Percentiles rank a stretch among this genome's conserved stretches.
Evolutionary conservation across 768 basidiomycete genomes (phyloP).

Genomic region (Pisolithus microcarpus): DNA sequence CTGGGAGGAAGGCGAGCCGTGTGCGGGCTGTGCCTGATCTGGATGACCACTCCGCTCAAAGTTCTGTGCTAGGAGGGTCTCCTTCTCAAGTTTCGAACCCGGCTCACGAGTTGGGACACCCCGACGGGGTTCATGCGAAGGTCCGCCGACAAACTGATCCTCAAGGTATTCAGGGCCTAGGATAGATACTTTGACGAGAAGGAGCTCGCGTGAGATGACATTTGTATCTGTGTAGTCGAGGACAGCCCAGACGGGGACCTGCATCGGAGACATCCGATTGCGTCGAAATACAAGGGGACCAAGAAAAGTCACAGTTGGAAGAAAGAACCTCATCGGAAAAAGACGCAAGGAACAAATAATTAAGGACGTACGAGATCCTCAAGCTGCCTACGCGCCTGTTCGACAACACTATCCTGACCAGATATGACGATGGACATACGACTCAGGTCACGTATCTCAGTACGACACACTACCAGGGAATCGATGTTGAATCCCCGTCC

Average conservation of each 20-base stretch:
- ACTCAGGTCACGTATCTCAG: constrained; percentile 93
- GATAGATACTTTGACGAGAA: constrained; percentile 94
- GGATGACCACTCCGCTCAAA: constrained; percentile 58
- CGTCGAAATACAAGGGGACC: neutral
- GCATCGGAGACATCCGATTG: neutral
- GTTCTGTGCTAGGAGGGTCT: constrained; percentile 64
- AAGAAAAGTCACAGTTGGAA: neutral
- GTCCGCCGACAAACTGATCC: constrained; percentile 80
- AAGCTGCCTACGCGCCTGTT: constrained; percentile 91
- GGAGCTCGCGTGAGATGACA: constrained; percentile 85
- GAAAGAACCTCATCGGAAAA: neutral
- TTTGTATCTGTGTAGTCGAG: constrained; percentile 94
- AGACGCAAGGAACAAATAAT: neutral
- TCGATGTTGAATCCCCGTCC: constrained; percentile 98
- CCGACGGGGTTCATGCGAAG: constrained; percentile 69
- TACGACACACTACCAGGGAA: constrained; percentile 95
- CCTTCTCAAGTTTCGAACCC: constrained; percentile 57
- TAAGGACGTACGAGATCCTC: constrained; percentile 78
- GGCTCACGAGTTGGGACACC: constrained; percentile 17
- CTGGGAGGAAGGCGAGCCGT: constrained; percentile 42
- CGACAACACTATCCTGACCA: constrained; percentile 96
- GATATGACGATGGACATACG: constrained; percentile 97
- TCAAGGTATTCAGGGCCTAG: constrained; percentile 96
- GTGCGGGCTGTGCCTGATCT: constrained; percentile 19
- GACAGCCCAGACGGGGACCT: constrained; percentile 99